Conservation (phyloP, 495 filamentous ascomycete genomes). For the Annulohypoxylon maeteangense region DNA sequence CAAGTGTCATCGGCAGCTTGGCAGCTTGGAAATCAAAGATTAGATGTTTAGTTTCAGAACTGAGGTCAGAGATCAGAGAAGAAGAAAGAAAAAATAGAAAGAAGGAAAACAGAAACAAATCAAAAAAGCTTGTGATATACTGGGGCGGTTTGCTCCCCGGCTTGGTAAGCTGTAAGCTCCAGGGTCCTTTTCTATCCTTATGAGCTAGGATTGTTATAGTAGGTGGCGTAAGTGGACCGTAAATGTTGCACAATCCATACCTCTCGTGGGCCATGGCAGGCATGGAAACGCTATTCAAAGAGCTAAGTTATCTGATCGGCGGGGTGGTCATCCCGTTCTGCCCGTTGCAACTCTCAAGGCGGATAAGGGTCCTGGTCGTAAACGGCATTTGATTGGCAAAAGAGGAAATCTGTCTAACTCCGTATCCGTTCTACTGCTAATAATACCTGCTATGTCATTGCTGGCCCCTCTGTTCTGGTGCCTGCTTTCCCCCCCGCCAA, state of each 20-base stretch:
- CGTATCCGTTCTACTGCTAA: conserved; percentile 23
- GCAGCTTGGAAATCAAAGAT: conserved; percentile 8
- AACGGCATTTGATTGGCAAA: conserved; percentile 29
- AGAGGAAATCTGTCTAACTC: conserved; percentile 9
- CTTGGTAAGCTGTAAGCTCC: conserved; percentile 15
- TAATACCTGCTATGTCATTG: conserved; percentile 35
- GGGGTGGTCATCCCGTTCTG: conserved; percentile 15
- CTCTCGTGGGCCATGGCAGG: not conserved
- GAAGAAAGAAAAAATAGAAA: conserved; percentile 6
- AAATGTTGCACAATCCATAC: conserved; percentile 1
- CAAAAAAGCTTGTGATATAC: conserved; percentile 35
- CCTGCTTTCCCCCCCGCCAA: not conserved
- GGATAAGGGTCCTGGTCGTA: conserved; percentile 32
- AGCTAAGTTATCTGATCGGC: conserved; percentile 34
- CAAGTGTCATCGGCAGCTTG: conserved; percentile 23
- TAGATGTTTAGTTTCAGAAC: conserved; percentile 24
- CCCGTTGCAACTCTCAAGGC: conserved; percentile 14
- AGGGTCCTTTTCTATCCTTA: not conserved
- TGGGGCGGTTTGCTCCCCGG: conserved; percentile 12
- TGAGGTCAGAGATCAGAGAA: conserved; percentile 7
- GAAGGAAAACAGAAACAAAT: not conserved
- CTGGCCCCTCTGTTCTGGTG: not conserved
- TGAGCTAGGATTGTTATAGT: conserved; percentile 21
- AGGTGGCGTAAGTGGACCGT: conserved; percentile 7
- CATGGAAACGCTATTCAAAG: not conserved